Conservation (phyloP, 306 rosid species). For the Trifolium repens region DNA sequence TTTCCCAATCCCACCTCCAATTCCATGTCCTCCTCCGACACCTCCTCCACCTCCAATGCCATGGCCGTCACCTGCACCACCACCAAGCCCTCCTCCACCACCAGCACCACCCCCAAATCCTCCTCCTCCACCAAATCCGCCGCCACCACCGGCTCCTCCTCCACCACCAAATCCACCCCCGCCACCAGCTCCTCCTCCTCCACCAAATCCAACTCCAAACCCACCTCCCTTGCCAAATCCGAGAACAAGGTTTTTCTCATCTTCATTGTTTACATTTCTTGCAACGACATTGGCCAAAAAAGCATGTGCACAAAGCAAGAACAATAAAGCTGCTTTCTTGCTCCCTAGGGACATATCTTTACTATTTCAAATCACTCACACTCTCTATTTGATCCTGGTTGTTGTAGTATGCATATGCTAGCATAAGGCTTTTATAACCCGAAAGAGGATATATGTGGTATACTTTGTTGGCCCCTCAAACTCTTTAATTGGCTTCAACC, state of each 20-base stretch:
- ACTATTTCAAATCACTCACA: conserved; percentile 35
- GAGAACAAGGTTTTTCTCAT: conserved; percentile 43
- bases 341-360: conserved; percentile 45
- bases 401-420: conserved; percentile 21
- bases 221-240: conserved; percentile 46
- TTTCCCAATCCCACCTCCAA: conserved; percentile 1
- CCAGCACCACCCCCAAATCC: conserved; percentile 40
- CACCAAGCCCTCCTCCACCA: conserved; percentile 26
- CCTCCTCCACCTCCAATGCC: conserved; percentile 33
- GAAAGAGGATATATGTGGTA: background rate
- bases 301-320: conserved; percentile 57
- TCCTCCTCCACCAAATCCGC: conserved; percentile 36
- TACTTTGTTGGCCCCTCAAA: background rate
- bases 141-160: conserved; percentile 41
- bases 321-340: conserved; percentile 46
- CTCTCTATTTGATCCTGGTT: conserved; percentile 11
- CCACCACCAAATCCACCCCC: conserved; percentile 42
- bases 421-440: conserved; percentile 43
- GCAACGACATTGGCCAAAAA: conserved; percentile 66
- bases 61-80: conserved; percentile 38
- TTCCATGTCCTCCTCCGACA: conserved; percentile 47
- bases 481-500: conserved; percentile 58
- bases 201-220: conserved; percentile 34
- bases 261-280: conserved; percentile 49
- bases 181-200: conserved; percentile 15